Conservation (phyloP, 2,329 filamentous ascomycete species). For the Sporothrix variecibatus region DNA sequence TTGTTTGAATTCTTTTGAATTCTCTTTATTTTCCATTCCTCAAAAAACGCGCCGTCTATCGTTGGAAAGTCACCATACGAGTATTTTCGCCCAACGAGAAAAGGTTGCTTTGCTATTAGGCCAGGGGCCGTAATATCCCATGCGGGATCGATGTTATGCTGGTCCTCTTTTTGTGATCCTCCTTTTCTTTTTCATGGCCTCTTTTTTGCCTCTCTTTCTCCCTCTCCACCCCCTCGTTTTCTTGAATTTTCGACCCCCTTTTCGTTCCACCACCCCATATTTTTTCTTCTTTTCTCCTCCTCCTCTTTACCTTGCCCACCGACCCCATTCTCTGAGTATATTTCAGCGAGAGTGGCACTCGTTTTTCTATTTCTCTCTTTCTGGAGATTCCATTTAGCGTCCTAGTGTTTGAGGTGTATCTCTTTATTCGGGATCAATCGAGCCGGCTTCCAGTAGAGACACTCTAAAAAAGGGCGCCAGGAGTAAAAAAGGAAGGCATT, state of each 20-base stretch:
- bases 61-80: not conserved
- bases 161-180: not conserved
- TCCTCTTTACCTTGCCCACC: not conserved
- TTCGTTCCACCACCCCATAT: not conserved
- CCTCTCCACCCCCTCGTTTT: not conserved
- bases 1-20: not conserved
- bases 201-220: not conserved
- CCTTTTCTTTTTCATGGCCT: not conserved
- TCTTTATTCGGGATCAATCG: not conserved
- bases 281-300: not conserved
- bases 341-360: not conserved
- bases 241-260: not conserved
- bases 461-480: not conserved
- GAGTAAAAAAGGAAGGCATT: not conserved
- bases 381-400: not conserved
- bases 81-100: not conserved
- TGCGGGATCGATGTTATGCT: slow-evolving; percentile 13
- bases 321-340: not conserved
- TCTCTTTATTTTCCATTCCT: not conserved
- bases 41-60: not conserved
- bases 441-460: not conserved
- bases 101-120: not conserved
- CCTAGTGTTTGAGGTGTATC: not conserved
- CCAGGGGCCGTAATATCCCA: not conserved
- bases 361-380: not conserved